Evolutionary conservation across 2,329 filamentous ascomycete species (phyloP), one percentile per base, ranked within the genome.

Genomic region (Clarireedia sp.): DNA sequence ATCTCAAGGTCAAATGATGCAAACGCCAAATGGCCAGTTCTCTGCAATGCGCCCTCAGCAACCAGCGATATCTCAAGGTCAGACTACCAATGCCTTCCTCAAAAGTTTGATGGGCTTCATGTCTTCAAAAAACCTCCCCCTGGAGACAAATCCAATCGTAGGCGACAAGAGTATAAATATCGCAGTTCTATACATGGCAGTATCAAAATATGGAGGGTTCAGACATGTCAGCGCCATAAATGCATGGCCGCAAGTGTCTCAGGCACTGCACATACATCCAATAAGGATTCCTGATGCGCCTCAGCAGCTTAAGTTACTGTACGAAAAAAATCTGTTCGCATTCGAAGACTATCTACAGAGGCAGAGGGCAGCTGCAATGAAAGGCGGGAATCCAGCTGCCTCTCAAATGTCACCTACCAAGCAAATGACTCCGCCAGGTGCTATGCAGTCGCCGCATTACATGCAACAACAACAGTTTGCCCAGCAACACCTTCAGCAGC

Each of bases 51-150:
- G 78, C 55, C 75, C 79, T 44, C 81, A 82, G 50, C 74, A 76
- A 59, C 73, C 76, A 70, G 51, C 63, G 56, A 46, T 67, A 71
- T 54, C 70, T 69, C 61, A 71, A 69, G 51, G 56, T 26, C 58
- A 72, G 70, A 81, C 78, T 55, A 82, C 81, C 0, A 86, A 90
- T 58, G 78, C 78, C 33, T 90, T 91, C 60, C 77, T 95, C 70
- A 87, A 89, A 65, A 87, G 85, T 40, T 75, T 97, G 7, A 79
- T 82, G 19, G 74, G 78, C n/a, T 88, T 95, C 60, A 95, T 95
- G 85, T 80, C 80, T 57, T 78, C 82, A 48, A 84, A 87, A 57
- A 82, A 85, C 33, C 75, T 89, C 17, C 85, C 83, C 0, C 77
- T 97, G 49, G 90, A 96, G 47, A 74, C 80, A 1, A 86, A 84